phyloP scores from a whole-genome alignment of 2,329 filamentous ascomycete species.

The Pseudocercospora ulei region DNA sequence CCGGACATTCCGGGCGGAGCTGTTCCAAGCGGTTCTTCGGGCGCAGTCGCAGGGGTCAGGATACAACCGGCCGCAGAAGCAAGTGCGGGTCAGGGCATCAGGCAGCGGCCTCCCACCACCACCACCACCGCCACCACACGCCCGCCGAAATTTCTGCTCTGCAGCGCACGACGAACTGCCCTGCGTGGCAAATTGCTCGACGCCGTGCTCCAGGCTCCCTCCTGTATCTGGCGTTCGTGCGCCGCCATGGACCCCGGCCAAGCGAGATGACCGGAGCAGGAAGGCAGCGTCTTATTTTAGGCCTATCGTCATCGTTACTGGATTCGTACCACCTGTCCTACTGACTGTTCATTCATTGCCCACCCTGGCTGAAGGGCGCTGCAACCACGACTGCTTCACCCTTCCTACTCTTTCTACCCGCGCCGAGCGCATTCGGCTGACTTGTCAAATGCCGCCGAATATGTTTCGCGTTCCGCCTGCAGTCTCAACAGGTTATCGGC shows the following conservation, averaged over 20 bases:
- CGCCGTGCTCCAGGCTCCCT: slow-evolving; percentile 4
- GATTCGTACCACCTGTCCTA: too few relatives aligned
- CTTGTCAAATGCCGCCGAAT: too few relatives aligned
- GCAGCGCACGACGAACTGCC: slow-evolving; percentile 1
- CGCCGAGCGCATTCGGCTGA: too few relatives aligned
- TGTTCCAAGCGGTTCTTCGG: slow-evolving; percentile 13
- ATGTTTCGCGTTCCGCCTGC: too few relatives aligned
- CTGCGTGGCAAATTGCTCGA: slow-evolving; percentile 18
- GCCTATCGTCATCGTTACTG: too few relatives aligned
- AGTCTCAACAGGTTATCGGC: too few relatives aligned
- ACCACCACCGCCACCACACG: background rate
- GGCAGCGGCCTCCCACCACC: slow-evolving; percentile 9
- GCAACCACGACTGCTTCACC: too few relatives aligned
- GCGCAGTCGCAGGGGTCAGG: slow-evolving; percentile 18
- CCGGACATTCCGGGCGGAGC: slow-evolving; percentile 13
- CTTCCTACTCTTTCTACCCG: too few relatives aligned
- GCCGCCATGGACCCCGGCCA: slow-evolving; percentile 9
- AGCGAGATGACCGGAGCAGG: slow-evolving; percentile 14
- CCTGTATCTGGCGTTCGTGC: slow-evolving; percentile 7
- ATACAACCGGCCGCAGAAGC: background rate
- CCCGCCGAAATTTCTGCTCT: slow-evolving; percentile 8
- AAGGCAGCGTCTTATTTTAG: too few relatives aligned
- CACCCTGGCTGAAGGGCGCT: too few relatives aligned
- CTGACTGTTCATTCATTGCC: too few relatives aligned
- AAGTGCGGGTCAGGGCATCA: slow-evolving; percentile 4